Conservation (phyloP, 345 rosid genomes). For the Geranium rotundifolium region DNA sequence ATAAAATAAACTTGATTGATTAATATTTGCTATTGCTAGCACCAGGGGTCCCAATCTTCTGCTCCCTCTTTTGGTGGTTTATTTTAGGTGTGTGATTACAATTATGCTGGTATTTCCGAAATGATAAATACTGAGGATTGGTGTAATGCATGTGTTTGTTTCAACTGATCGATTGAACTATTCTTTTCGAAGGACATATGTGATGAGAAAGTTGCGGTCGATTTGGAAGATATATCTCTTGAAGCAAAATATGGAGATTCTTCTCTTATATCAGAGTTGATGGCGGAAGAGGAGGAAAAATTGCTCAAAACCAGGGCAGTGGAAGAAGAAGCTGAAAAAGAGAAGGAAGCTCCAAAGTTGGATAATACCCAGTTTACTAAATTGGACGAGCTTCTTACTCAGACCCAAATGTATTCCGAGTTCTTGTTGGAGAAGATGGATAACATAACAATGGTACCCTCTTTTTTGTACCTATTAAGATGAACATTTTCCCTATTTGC, state of each 20-base stretch:
- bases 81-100: too few relatives aligned
- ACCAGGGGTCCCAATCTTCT: too few relatives aligned
- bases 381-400: conserved; percentile 77
- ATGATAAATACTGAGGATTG: too few relatives aligned
- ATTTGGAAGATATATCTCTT: conserved; percentile 22
- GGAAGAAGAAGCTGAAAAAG: conserved; percentile 26
- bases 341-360: conserved; percentile 26
- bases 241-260: conserved; percentile 42
- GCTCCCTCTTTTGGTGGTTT: too few relatives aligned
- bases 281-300: conserved; percentile 62
- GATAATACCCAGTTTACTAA: conserved; percentile 49
- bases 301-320: conserved; percentile 37
- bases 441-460: conserved; percentile 49
- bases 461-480: background rate
- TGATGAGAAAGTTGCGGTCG: too few relatives aligned
- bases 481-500: background rate
- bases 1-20: too few relatives aligned
- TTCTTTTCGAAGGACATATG: too few relatives aligned
- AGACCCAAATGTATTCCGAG: conserved; percentile 69
- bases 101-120: too few relatives aligned
- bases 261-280: conserved; percentile 34
- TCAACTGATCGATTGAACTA: too few relatives aligned
- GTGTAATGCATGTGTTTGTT: too few relatives aligned
- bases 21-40: too few relatives aligned
- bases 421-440: conserved; percentile 89